A percentile compares a stretch with the other conserved stretches of the same genome.
phyloP scores from a whole-genome alignment of 2,329 filamentous ascomycete species.

The Trematosphaeria pertusa region DNA sequence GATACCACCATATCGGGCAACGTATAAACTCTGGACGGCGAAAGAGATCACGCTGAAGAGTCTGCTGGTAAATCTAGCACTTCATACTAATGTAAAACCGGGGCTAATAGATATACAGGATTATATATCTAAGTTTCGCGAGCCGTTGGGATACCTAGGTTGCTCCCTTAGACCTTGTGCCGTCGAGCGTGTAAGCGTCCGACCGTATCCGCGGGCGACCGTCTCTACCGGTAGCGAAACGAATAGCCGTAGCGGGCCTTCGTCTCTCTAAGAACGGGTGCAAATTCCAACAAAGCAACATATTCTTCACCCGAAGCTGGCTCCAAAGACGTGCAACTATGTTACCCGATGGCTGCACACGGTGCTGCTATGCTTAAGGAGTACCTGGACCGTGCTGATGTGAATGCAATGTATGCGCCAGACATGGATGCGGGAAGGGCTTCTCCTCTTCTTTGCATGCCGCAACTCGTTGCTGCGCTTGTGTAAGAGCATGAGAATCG shows the following conservation, averaged over 20 bases:
- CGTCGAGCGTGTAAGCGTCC: no score
- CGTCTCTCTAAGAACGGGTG: no score
- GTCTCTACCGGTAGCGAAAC: no score
- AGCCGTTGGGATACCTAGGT: no score
- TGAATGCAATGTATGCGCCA: not conserved
- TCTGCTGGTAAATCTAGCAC: not conserved
- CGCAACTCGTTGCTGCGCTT: not conserved
- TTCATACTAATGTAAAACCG: not conserved
- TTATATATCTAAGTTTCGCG: not conserved
- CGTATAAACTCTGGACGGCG: not conserved
- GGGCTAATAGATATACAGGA: not conserved
- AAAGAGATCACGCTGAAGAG: not conserved
- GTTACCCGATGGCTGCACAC: not conserved
- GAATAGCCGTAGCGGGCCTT: no score
- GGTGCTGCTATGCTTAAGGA: not conserved
- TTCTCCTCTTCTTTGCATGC: not conserved
- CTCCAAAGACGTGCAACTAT: no score
- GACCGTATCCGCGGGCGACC: no score
- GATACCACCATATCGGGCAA: no score
- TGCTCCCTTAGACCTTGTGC: no score
- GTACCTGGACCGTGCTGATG: not conserved
- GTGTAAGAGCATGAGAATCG: not conserved
- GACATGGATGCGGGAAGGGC: not conserved
- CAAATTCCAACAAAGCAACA: no score
- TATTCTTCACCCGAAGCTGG: no score